Conservation (phyloP, 441 rosid species). For the Kokia cookei region DNA sequence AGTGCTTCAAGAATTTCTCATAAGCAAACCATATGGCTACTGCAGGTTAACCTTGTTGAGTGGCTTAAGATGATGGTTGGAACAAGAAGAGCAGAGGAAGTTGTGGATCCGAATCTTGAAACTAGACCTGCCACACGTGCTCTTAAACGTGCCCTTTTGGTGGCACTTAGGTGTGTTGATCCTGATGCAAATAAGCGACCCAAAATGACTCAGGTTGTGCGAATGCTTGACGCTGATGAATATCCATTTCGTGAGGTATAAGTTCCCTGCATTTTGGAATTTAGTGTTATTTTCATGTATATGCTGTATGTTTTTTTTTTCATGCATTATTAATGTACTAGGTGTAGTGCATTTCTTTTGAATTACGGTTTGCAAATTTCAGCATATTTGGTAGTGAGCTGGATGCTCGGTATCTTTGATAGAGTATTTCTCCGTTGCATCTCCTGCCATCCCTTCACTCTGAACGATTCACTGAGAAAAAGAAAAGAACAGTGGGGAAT, state of each 20-base stretch:
- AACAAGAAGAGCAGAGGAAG: constrained; percentile 85
- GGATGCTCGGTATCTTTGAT: background rate
- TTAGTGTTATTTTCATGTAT: background rate
- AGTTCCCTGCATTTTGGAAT: background rate
- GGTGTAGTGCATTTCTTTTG: background rate
- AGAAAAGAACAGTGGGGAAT: background rate
- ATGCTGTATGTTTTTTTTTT: background rate
- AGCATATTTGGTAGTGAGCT: background rate
- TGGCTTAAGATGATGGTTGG: constrained; percentile 99
- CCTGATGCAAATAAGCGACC: constrained; percentile 84
- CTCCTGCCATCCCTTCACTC: background rate
- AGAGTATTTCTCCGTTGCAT: background rate
- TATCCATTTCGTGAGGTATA: constrained; percentile 68
- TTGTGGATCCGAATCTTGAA: constrained; percentile 71
- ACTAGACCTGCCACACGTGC: constrained; percentile 65
- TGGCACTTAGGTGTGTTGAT: constrained; percentile 84
- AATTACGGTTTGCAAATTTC: background rate
- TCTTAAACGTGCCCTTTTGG: constrained; percentile 74
- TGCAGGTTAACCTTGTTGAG: constrained; percentile 90
- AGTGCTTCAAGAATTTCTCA: background rate
- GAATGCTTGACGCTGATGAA: constrained; percentile 90
- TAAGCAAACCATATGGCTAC: background rate
- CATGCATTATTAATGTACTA: background rate
- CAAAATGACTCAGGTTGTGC: constrained; percentile 85
- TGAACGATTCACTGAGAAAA: background rate